phyloP scores from a whole-genome alignment of 2,329 filamentous ascomycete genomes.

The Fonsecaea multimorphosa region DNA sequence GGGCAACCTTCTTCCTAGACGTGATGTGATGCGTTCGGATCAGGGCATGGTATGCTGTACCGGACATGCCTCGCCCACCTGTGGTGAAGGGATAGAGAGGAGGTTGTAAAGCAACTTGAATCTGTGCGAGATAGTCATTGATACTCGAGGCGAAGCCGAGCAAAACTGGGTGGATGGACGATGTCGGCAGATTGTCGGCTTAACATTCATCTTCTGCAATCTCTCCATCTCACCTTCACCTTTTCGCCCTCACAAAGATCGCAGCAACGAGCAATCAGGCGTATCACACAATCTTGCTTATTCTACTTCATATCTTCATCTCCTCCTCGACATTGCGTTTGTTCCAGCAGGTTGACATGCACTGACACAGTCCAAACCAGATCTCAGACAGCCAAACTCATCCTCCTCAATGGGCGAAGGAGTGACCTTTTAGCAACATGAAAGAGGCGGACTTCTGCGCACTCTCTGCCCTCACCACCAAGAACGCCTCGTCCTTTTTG shows the following conservation, averaged over 20 bases:
- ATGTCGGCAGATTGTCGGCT: neutral
- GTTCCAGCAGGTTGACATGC: neutral
- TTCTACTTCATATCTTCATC: neutral
- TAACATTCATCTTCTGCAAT: neutral
- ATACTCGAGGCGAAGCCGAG: neutral
- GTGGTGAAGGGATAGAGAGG: neutral
- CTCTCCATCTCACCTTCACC: no score
- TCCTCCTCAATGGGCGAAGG: neutral
- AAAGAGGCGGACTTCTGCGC: constrained; percentile 3
- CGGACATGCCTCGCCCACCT: constrained; percentile 28
- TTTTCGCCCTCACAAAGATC: no score
- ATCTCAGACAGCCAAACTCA: neutral
- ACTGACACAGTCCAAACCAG: neutral
- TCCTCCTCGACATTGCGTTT: neutral
- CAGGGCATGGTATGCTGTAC: constrained; percentile 59
- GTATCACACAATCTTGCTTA: neutral
- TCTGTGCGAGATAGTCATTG: neutral
- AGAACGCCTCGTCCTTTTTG: neutral
- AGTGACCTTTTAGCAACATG: neutral
- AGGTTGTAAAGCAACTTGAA: neutral
- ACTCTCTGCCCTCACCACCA: neutral
- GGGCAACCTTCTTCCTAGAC: constrained; percentile 73
- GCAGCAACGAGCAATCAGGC: neutral
- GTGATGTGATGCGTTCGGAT: constrained; percentile 84
- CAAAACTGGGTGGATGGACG: neutral